Conservation (phyloP, 306 rosid genomes). For the Medicago arabica region DNA sequence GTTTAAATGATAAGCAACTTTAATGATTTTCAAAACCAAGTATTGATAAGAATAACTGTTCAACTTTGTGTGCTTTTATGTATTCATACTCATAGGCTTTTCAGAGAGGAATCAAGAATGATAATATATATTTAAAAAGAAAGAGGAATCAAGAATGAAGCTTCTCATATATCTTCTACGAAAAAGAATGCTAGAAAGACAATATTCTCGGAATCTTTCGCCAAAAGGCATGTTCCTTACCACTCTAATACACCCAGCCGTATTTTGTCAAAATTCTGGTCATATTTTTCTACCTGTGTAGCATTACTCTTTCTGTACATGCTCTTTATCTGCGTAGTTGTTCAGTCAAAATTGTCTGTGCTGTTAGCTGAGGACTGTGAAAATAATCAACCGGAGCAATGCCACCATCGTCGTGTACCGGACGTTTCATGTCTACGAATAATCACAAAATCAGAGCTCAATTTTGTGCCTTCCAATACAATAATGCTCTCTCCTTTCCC, state of each 20-base stretch:
- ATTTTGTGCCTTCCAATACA: constrained; percentile 18
- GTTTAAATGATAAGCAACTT: no score
- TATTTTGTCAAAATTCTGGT: constrained; percentile 9
- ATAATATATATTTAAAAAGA: not conserved
- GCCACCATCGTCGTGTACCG: constrained; percentile 11
- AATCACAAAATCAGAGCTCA: constrained; percentile 7
- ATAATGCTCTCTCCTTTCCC: not conserved
- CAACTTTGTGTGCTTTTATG: no score
- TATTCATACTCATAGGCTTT: no score
- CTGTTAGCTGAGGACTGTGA: not conserved
- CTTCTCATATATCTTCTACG: not conserved
- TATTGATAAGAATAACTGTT: not conserved
- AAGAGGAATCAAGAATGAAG: not conserved
- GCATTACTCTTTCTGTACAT: not conserved
- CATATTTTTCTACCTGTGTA: not conserved
- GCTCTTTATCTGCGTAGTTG: constrained; percentile 11
- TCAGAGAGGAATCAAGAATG: no score
- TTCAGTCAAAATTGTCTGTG: not conserved
- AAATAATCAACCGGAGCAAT: constrained; percentile 3
- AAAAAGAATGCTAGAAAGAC: not conserved
- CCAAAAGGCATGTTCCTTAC: not conserved
- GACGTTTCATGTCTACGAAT: constrained; percentile 11
- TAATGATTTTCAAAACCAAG: no score
- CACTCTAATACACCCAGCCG: not conserved
- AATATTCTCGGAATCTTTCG: not conserved